Percentiles rank a stretch among this genome's conserved stretches.
phyloP scores from a whole-genome alignment of 1,284 basidiomycete genomes.

The Coriolopsis trogii region DNA sequence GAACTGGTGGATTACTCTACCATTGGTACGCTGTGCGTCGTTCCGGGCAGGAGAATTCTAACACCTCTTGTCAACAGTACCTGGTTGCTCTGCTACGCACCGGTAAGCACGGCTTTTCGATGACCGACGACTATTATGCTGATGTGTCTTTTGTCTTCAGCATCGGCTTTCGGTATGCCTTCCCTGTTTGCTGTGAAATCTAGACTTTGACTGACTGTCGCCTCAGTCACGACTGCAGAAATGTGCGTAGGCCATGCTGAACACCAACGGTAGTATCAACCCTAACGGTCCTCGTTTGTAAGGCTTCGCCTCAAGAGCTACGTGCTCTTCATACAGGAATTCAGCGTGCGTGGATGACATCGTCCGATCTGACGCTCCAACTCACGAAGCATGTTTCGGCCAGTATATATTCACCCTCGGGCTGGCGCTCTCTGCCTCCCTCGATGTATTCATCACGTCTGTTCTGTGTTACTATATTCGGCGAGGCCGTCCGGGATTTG shows the following conservation, averaged over 20 bases:
- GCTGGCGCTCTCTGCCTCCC: conserved; percentile 22
- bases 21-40: conserved; percentile 1
- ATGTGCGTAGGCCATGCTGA: conserved; percentile 6
- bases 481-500: conserved; percentile 19
- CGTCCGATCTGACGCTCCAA: no score
- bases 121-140: neutral
- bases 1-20: conserved; percentile 16
- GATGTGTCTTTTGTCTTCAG: neutral
- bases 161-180: conserved; percentile 14
- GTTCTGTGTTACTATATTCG: conserved; percentile 25
- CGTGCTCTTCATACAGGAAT: conserved; percentile 11
- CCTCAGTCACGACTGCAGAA: conserved; percentile 13
- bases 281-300: neutral
- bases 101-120: conserved; percentile 1
- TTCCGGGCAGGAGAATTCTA: neutral
- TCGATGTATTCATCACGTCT: conserved; percentile 26
- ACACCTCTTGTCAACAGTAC: neutral
- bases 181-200: no score
- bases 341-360: conserved; percentile 6
- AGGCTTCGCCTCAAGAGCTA: conserved; percentile 20
- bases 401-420: conserved; percentile 26
- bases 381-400: neutral
- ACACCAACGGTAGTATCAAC: neutral
- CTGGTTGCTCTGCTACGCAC: conserved; percentile 15
- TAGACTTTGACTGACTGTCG: neutral